Evolutionary conservation across 1,284 basidiomycete genomes (phyloP), one percentile per base, ranked within the genome.

Genomic region (Irpex sp.): DNA sequence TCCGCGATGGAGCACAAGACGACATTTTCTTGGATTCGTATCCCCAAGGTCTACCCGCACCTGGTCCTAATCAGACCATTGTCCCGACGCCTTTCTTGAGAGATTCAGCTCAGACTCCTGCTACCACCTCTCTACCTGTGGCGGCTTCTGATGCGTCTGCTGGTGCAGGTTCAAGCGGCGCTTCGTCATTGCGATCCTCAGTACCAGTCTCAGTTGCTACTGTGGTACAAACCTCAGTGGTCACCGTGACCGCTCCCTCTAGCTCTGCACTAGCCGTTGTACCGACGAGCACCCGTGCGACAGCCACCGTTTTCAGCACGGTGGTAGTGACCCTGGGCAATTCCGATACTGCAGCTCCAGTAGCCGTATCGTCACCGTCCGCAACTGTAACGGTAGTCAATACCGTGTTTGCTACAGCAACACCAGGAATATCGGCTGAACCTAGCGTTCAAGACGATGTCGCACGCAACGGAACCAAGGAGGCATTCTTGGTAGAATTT

Each of bases 1-100:
- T 87, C 75, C 67, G 71, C 6, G 81, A 88, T 65, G 85, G 86
- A 17, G 77, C 85, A 0, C 86, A 89, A 71, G 77, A 86, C 68
- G 88, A 89, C 71, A 87, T 89, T 66, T 87, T 87, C 74, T 70
- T 76, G 64, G 83, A 86, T 63, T 76, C 74, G 15, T 75, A 75
- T 61, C 69, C 70, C 1, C 26, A 59, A 43, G 72, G 72, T 37
- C 53, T 66, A n/a, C 67, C 68, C 4, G 26, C 60, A 13, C 68
- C 68, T 15, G 63, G 65, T 49, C 61, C 67, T 2, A 69, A 69
- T 39, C 60, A 61, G 43, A 66, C 68, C 6, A 46, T 64, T 5
- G 55, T 68, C 2, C 66, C 69, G 6, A 67, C 62, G 9, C 62
- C 68, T 31, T 47, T 64, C 57, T 21, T 58, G 15, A 50, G 61